Base-by-base conservation (phyloP, 352 stramenopile genomes). In the Blastocystis hominis region DNA sequence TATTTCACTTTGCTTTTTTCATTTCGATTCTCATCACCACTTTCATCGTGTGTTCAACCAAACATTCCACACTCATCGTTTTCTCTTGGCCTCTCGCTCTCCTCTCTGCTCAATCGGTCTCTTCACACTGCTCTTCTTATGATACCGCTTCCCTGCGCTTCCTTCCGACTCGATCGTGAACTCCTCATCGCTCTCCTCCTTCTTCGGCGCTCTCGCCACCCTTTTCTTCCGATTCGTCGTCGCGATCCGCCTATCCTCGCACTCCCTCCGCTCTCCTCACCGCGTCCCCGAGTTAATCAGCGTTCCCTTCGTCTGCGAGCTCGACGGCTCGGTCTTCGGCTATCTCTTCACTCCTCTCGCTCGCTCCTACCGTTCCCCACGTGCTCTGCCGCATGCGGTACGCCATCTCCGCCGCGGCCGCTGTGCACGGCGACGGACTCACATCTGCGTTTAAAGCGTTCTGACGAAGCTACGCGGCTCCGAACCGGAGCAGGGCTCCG, bases 111-210 rank as follows among this genome's bases (percentile, higher is more conserved):
- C 63, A 40, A 75, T 75, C 7, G 63, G 63, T 75, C 63, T n/a
- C 47, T 75, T 75, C 24, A 75, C 63, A 40, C 34, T 75, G 63
- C 63, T 75, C 42, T 36, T 75, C 42, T 75, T 75, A 6, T 17
- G 4, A 10, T 46, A 42, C 36, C 47, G 17, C 7, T 30, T n/a
- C 6, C 10, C n/a, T n/a, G n/a, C n/a, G n/a, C n/a, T n/a, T n/a
- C n/a, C n/a, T n/a, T n/a, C n/a, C n/a, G n/a, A 15, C 36, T 75
- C 63, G 7, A 75, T 17, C 24, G 10, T 36, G 42, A 75, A 75
- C 63, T 75, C 63, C 63, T 75, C 63, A n/a, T 75, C 63, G 36
- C 63, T 75, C 13, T 75, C 63, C 34, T 75, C 36, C 34, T 47
- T 53, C 34, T 75, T 10, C n/a, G n/a, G n/a, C n/a, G n/a, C n/a